Percentiles rank a stretch among this genome's conserved stretches.
Evolutionary conservation across 352 stramenopile genomes (phyloP).

Genomic region (Peronospora belbahrii): DNA sequence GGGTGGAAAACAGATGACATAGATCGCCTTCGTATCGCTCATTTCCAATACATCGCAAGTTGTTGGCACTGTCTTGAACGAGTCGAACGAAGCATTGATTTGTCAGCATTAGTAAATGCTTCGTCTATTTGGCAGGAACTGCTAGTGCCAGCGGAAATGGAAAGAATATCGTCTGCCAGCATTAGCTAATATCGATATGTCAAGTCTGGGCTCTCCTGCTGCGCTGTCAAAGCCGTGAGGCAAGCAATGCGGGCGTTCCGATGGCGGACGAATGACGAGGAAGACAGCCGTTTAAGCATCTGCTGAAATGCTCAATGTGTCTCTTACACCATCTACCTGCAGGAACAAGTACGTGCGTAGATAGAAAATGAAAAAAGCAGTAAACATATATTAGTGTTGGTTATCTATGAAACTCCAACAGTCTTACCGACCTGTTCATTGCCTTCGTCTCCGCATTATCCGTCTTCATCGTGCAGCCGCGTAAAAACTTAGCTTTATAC

Average conservation of each 20-base stretch:
- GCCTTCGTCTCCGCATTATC: too few species aligned
- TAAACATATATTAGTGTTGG: too few species aligned
- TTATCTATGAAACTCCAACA: too few species aligned
- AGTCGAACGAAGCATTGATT: conserved; percentile 76
- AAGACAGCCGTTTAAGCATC: conserved; percentile 44
- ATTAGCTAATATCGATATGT: conserved; percentile 62
- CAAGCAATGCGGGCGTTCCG: conserved; percentile 44
- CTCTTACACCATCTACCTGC: conserved; percentile 68
- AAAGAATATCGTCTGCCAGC: conserved; percentile 71
- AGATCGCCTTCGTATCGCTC: too few species aligned
- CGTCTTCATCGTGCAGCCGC: too few species aligned
- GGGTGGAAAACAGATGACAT: conserved; percentile 18
- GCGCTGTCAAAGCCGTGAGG: conserved; percentile 36
- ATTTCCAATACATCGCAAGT: conserved; percentile 86
- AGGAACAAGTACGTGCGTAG: too few species aligned
- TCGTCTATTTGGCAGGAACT: conserved; percentile 66
- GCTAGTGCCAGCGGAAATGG: conserved; percentile 78
- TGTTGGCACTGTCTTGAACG: conserved; percentile 49
- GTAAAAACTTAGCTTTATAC: background rate
- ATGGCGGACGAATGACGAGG: conserved; percentile 65
- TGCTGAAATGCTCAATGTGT: conserved; percentile 40
- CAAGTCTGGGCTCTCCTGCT: conserved; percentile 80
- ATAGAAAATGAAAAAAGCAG: too few species aligned
- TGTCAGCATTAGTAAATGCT: conserved; percentile 41
- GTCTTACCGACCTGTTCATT: too few species aligned